Conservation (phyloP, 169 alveolate species). For the Cryptosporidium parvum region DNA sequence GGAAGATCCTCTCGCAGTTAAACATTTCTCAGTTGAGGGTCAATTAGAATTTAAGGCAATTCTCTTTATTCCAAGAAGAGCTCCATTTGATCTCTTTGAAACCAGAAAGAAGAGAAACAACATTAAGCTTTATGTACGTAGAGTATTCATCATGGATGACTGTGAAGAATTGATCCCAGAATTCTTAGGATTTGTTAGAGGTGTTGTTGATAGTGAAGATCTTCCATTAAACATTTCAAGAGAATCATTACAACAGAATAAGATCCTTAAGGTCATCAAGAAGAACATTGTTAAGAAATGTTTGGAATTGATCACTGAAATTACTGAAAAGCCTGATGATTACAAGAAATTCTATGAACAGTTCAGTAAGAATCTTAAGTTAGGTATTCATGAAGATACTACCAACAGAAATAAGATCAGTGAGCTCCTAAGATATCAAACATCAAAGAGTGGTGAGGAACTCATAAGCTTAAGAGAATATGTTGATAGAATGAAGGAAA, state of each 20-base stretch:
- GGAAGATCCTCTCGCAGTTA: conserved; percentile 99
- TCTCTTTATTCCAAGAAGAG: conserved; percentile 99
- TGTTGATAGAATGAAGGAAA: conserved; percentile 99
- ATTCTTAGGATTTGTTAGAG: conserved; percentile 98
- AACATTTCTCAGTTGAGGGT: conserved; percentile 99
- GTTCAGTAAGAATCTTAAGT: conserved; percentile 98
- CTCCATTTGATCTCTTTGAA: conserved; percentile 99
- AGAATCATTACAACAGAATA: conserved; percentile 98
- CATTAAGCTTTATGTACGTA: conserved; percentile 98
- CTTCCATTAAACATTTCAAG: conserved; percentile 98
- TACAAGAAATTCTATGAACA: conserved; percentile 99
- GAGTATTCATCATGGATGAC: conserved; percentile 99
- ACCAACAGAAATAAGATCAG: conserved; percentile 95
- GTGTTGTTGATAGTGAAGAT: conserved; percentile 99
- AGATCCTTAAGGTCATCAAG: conserved; percentile 97
- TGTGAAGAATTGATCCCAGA: conserved; percentile 99
- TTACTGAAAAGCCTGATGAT: conserved; percentile 99
- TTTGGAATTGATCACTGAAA: conserved; percentile 96
- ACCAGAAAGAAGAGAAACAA: conserved; percentile 98
- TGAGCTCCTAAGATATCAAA: conserved; percentile 96
- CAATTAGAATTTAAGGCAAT: conserved; percentile 99
- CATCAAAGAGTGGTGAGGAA: conserved; percentile 99
- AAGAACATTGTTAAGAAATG: conserved; percentile 98
- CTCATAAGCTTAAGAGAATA: conserved; percentile 96
- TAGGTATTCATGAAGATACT: conserved; percentile 99